Conservation (phyloP, 306 rosid genomes). For the Amphicarpaea edgeworthii region DNA sequence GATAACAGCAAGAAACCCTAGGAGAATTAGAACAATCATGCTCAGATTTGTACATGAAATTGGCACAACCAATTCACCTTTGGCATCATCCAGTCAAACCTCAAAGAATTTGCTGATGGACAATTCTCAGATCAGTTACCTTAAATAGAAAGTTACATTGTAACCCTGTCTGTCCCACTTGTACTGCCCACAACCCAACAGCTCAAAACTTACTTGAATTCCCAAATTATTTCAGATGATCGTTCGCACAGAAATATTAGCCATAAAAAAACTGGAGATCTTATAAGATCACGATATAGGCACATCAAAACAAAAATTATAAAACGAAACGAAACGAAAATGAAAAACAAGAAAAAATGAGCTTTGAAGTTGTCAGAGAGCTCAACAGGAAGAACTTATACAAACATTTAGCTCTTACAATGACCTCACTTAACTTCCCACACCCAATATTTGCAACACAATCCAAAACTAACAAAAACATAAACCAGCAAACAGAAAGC, state of each 20-base stretch:
- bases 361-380: not conserved
- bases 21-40: not conserved
- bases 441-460: not conserved
- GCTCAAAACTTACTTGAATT: constrained; percentile 7
- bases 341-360: not conserved
- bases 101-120: not conserved
- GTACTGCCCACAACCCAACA: no score
- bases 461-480: not conserved
- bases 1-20: constrained; percentile 1
- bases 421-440: not conserved
- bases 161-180: constrained; percentile 3
- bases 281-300: not conserved
- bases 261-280: not conserved
- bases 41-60: not conserved
- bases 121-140: not conserved
- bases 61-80: not conserved
- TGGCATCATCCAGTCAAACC: constrained; percentile 16
- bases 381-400: not conserved
- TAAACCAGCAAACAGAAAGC: not conserved
- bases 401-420: not conserved
- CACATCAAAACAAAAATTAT: not conserved
- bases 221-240: not conserved
- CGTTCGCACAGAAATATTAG: not conserved
- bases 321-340: not conserved
- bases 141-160: not conserved